Conservation (phyloP, 257 asterid genomes). For the Lavandula angustifolia region DNA sequence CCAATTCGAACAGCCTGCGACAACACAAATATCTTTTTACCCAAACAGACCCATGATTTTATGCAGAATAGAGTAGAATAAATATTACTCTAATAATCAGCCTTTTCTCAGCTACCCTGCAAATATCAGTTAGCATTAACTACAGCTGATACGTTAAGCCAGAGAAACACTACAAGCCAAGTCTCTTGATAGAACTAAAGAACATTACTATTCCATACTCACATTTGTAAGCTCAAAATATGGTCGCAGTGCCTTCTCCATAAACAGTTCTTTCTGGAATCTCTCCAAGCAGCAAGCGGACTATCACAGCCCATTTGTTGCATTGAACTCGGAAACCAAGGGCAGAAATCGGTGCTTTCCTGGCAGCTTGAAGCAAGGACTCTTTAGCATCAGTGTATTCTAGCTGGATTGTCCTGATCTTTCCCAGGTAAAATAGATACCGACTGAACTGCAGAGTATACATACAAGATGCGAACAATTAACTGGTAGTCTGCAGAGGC, state of each 20-base stretch:
- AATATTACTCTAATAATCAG: background rate
- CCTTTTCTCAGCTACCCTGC: background rate
- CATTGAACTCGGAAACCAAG: constrained; percentile 75
- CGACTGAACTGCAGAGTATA: constrained; percentile 59
- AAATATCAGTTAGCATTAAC: background rate
- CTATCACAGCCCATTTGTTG: constrained; percentile 82
- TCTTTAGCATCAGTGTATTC: constrained; percentile 87
- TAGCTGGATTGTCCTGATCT: constrained; percentile 74
- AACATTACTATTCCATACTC: constrained; percentile 28
- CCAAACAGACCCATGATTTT: constrained; percentile 15
- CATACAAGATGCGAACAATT: constrained; percentile 27
- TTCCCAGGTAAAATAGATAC: constrained; percentile 78
- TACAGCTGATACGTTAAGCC: background rate
- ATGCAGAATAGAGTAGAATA: constrained; percentile 19
- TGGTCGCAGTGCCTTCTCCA: constrained; percentile 77
- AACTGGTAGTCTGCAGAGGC: background rate
- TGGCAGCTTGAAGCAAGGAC: constrained; percentile 75
- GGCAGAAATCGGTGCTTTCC: constrained; percentile 75
- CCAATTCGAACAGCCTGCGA: constrained; percentile 77
- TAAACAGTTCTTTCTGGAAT: constrained; percentile 83
- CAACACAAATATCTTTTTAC: background rate
- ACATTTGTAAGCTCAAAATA: constrained; percentile 85
- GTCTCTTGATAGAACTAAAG: constrained; percentile 2
- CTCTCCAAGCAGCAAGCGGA: constrained; percentile 77
- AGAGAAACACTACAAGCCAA: background rate